Evolutionary conservation across 306 rosid species (phyloP), one percentile per base, ranked within the genome.

Genomic region (Vigna radiata): DNA sequence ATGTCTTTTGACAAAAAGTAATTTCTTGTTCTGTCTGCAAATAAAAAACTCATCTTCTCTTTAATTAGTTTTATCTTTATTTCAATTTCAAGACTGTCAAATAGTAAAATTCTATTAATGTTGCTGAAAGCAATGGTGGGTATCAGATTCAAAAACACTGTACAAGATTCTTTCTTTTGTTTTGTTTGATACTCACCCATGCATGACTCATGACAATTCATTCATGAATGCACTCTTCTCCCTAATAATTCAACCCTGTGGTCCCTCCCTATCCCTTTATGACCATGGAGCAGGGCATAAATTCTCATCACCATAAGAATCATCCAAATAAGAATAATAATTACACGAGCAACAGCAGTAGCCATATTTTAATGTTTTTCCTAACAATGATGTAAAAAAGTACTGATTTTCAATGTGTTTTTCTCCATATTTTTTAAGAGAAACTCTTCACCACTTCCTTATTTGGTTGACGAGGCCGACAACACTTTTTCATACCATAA

Each of bases 401-500:
- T 7, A 39, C 8, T 7, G 11, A 7, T 41, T 41, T 41, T 9
- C 13, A 41, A 9, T 41, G 46, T 9, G 11, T 8, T 41, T 4
- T 41, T 41, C 46, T 41, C 3, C 46, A 8, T 9, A 41, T 9
- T 41, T 41, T 41, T 41, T 8, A 41, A 8, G 46, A 41, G 3
- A 9, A 41, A 41, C 46, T 41, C 13, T 44, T 44, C 12, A 11
- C 49, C 15, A 44, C 46, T 9, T 39, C 43, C 11, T 41, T 41
- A 54, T 19, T 54, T 54, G 61, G 15, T 54, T 54, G 3, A 12
- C 43, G 7, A 29, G 43, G 16, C 67, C 41, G 2, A 33, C 86
- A 81, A 85, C 84, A 85, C 89, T 84, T 72, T 89, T 88, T 65
- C 84, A 70, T 64, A 65, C 72, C 83, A 87, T 88, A 85, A 91